A percentile compares a stretch with the other conserved stretches of the same genome.
Conservation (phyloP, 257 asterid genomes). For the Mentha longifolia region DNA sequence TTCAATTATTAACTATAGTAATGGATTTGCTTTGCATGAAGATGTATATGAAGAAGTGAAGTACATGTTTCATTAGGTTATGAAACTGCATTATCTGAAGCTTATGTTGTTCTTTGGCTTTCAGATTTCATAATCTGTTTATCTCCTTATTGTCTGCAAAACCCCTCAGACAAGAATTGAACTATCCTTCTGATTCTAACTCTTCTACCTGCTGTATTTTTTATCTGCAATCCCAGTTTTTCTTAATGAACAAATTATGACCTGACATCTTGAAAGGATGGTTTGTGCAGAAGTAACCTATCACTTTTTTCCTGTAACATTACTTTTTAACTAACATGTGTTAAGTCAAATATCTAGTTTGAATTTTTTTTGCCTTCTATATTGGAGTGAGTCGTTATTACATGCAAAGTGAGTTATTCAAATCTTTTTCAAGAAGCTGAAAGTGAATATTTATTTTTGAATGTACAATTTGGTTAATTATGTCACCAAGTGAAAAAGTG, state of each 20-base stretch:
- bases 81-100: not conserved
- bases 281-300: not conserved
- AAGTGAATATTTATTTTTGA: not conserved
- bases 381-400: not conserved
- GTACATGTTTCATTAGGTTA: not conserved
- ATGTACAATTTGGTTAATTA: not conserved
- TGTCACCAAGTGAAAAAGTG: constrained; percentile 2
- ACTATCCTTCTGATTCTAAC: not conserved
- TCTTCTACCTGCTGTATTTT: too few relatives aligned
- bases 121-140: not conserved
- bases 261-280: not conserved
- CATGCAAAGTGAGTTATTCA: not conserved
- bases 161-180: not conserved
- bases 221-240: not conserved
- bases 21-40: too few relatives aligned
- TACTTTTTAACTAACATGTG: not conserved
- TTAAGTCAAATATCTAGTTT: not conserved
- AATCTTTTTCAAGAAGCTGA: not conserved
- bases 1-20: too few relatives aligned
- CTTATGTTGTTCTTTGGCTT: not conserved
- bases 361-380: not conserved
- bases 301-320: not conserved
- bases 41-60: not conserved
- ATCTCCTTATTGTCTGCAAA: too few relatives aligned
- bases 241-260: not conserved